A percentile compares a stretch with the other conserved stretches of the same genome.
These are phyloP conservation scores for Flaveria linearis DNA, from an alignment of 129 eudicot species.

Conservation along the genomic window DNA sequence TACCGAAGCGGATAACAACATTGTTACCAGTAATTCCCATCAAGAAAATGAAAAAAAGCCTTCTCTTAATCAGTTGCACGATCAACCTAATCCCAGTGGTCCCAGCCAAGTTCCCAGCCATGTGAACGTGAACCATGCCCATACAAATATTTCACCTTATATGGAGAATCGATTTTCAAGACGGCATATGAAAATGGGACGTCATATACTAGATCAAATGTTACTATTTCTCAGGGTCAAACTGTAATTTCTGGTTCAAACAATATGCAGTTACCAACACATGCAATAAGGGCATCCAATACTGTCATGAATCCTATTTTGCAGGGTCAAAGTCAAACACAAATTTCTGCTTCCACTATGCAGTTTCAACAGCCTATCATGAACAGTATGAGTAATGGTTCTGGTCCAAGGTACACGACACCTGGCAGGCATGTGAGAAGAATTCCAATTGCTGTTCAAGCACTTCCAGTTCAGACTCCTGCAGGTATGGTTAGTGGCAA, in stretches of 20 bases:
- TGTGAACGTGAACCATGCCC: slow-evolving; percentile 15
- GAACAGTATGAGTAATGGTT: slow-evolving; percentile 34
- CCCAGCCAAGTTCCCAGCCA: slow-evolving; percentile 13
- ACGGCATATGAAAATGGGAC: slow-evolving; percentile 5
- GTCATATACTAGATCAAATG: neutral
- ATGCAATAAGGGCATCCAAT: slow-evolving; percentile 30
- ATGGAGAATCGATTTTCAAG: slow-evolving; percentile 24
- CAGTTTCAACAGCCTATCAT: slow-evolving; percentile 47
- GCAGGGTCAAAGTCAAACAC: slow-evolving; percentile 40
- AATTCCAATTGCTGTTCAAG: slow-evolving; percentile 64
- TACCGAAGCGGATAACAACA: slow-evolving; percentile 49
- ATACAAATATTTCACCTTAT: neutral
- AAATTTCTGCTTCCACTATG: slow-evolving; percentile 35
- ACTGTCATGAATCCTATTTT: slow-evolving; percentile 26
- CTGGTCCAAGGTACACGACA: slow-evolving; percentile 47
- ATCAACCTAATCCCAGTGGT: slow-evolving; percentile 20
- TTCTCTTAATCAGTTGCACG: slow-evolving; percentile 32
- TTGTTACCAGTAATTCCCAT: slow-evolving; percentile 22
- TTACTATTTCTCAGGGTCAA: slow-evolving; percentile 28
- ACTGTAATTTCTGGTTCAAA: slow-evolving; percentile 41
- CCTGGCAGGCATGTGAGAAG: slow-evolving; percentile 33
- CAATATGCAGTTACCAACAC: slow-evolving; percentile 32
- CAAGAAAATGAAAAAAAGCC: slow-evolving; percentile 54
- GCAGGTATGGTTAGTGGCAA: slow-evolving; percentile 29
- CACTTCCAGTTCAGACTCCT: slow-evolving; percentile 54